Evolutionary conservation across 2,329 filamentous ascomycete species (phyloP), one percentile per base, ranked within the genome.

Genomic region (Pezicula carpinea): DNA sequence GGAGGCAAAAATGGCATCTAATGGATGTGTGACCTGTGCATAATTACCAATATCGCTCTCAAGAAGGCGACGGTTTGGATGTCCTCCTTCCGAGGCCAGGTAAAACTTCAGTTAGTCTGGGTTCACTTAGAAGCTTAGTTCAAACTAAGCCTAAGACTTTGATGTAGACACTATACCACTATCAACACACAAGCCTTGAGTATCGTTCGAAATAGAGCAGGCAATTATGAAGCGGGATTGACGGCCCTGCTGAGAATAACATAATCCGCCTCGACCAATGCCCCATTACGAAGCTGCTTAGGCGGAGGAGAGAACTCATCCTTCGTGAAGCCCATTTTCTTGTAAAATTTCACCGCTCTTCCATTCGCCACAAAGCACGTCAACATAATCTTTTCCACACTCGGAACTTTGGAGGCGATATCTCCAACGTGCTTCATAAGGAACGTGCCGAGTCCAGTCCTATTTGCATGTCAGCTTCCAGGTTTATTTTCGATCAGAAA

Each of bases 361-460:
- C 65, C 54, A 59, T 90, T 90, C 51, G 72, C 71, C 43, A 74
- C 64, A 59, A 88, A 89, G 59, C 85, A 86, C 1, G 85, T 89
- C 58, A 90, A 68, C 86, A 90, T 90, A 39, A 81, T 72, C 65
- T 89, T 89, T 18, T 70, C 64, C 39, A 85, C 71, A 1, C 71
- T 69, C 2, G 73, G 69, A 18, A 83, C 74, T 45, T 73, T 73
- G 18, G 64, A 53, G 6, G 79, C 85, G 4, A 82, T 69, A 4
- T 61, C 60, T 39, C 76, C 73, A 6, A 80, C 73, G 49, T 79
- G 67, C 2, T 64, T 59, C 69, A 91, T 79, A 33, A 91, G 69
- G 11, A 73, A 66, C 11, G 61, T 69, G 1, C 82, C 85, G 2
- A 91, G 67, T 0, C 86, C 85, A 13, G 77, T 75, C n/a, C 79